Evolutionary conservation across 2,329 filamentous ascomycete species (phyloP), one percentile per base, ranked within the genome.

Genomic region (Pseudogymnoascus sp.): DNA sequence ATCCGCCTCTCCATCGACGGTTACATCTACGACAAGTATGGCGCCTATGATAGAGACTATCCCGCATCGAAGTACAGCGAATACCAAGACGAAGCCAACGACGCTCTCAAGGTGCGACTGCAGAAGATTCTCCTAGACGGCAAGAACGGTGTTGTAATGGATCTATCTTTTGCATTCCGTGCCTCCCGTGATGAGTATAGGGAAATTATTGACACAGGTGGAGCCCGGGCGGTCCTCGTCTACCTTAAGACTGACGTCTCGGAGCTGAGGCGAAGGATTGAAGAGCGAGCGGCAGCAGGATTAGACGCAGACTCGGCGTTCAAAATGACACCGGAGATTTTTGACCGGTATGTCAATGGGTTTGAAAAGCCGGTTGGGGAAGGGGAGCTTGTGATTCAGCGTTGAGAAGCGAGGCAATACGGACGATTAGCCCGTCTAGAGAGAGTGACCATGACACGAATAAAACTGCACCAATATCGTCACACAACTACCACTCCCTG

Each of bases 1-100:
- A 54, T 54, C 25, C 43, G 43, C 43, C 43, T 54, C 43, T 54
- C 43, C n/a, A 54, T 54, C 43, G 43, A 54, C 43, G 43, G 25
- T 54, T 54, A 54, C 25, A 54, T 54, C 8, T 54, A 54, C 8
- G 25, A 54, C n/a, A 54, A 54, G 43, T 32, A 54, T 4, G 25
- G 43, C 25, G 43, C 25, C 25, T 54, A 30, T 12, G 43, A 54
- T 8, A 54, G 25, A 30, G 43, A 54, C 25, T 54, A 54, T 5
- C 43, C 43, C 8, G 1, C 8, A 12, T 54, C 25, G 8, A 54
- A 54, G 14, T 54, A 54, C 8, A 54, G 43, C 43, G 8, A 32
- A 18, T 30, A 54, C n/a, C 43, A 54, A 30, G 25, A 32, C 22
- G 43, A 54, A 54, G 43, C 25, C 43, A 54, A 54, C 22, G 43